Conservation (phyloP, 129 eudicot genomes). For the Glebionis coronaria region DNA sequence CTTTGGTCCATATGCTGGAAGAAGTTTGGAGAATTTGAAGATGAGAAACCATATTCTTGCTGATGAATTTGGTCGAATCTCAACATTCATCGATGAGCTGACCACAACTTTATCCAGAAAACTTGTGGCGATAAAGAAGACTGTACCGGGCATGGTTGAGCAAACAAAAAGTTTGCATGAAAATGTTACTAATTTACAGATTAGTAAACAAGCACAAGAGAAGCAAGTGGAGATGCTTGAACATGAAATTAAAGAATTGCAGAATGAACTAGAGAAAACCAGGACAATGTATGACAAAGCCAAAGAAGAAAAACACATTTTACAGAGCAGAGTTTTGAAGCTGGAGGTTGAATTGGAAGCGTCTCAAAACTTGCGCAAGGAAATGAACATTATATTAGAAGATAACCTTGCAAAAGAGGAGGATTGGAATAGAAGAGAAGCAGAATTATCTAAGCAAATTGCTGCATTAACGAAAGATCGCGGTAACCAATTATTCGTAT, state of each 20-base stretch:
- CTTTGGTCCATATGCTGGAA: too few relatives aligned
- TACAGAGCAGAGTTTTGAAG: slow-evolving; percentile 15
- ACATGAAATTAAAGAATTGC: slow-evolving; percentile 35
- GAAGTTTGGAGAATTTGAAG: too few relatives aligned
- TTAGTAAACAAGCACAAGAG: background rate
- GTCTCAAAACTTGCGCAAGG: slow-evolving; percentile 36
- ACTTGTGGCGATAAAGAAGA: too few relatives aligned
- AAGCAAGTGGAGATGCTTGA: background rate
- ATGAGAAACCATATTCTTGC: too few relatives aligned
- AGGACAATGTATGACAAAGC: slow-evolving; percentile 28
- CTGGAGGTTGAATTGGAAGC: slow-evolving; percentile 24
- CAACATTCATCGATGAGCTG: too few relatives aligned
- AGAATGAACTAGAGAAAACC: slow-evolving; percentile 39
- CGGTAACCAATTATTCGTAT: slow-evolving; percentile 34
- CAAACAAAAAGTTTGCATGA: too few relatives aligned
- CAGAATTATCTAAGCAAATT: slow-evolving; percentile 40
- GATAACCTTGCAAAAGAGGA: slow-evolving; percentile 39
- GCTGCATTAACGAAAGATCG: slow-evolving; percentile 29
- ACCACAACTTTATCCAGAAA: too few relatives aligned
- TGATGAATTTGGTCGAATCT: too few relatives aligned
- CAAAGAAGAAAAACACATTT: slow-evolving; percentile 42
- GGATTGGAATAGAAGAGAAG: slow-evolving; percentile 44
- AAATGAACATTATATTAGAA: slow-evolving; percentile 35
- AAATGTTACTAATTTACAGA: slow-evolving; percentile 1
- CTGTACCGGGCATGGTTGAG: too few relatives aligned